Base-by-base conservation (phyloP, 805 yeast species). In the Zygoascus biomembranicola region DNA sequence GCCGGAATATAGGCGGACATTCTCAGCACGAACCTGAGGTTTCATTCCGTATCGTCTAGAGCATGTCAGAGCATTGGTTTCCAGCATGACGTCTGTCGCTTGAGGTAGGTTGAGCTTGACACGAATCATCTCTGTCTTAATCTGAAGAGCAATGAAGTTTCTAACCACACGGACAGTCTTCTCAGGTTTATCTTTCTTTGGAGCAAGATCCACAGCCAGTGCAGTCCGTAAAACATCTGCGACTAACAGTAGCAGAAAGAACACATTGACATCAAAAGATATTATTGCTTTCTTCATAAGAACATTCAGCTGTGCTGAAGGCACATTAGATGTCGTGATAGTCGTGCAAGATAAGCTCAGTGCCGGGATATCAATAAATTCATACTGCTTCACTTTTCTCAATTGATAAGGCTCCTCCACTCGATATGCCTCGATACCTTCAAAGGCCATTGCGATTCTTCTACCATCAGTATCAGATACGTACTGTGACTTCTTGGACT, bases 81-180 rank as follows among this genome's bases (percentile, higher is more conserved):
- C 84, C 28, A 78, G 50, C 67, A 80, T 67, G 3, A 77, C 57
- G 52, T 75, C 77, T 26, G 75, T 79, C 13, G 70, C 66, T 49
- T 71, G 71, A 0, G 84, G 83, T 26, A 80, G 61, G 28, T 75
- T 66, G 1, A 70, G 59, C 49, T 76, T 75, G 39, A 75, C 46
- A 1, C 63, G 58, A 19, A 62, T 54, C 35, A 58, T 59, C 43
- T 61, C 66, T 13, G 70, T 56, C 39, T 57, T 55, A 5, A 57
- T 57, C 5, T 76, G 70, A 19, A 73, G 16, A 4, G 57, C 52
- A 20, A 60, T 28, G 20, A 50, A 52, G 18, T 52, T 49, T 23
- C 32, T 16, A n/a, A 45, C 6, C 13, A 10, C 13, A 5, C 43
- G 28, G 9, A 13, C 26, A 23, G 9, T 9, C 47, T 35, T 20